Conservation (phyloP, 345 rosid species). For the Alliaria petiolata region DNA sequence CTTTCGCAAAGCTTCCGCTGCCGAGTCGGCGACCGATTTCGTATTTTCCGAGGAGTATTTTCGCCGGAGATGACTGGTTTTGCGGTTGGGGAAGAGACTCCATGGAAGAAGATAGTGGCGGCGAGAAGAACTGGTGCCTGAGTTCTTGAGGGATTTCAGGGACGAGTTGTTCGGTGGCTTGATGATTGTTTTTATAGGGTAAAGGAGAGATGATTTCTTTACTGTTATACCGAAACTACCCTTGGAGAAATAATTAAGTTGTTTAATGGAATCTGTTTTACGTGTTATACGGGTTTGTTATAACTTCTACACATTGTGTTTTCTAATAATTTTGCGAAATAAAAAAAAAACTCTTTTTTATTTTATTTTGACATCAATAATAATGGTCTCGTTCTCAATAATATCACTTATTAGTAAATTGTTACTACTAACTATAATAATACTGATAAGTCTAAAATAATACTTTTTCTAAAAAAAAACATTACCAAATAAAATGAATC, state of each 20-base stretch:
- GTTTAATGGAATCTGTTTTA: background rate
- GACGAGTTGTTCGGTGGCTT: slow-evolving; percentile 14
- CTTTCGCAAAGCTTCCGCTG: slow-evolving; percentile 79
- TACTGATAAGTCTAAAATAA: too few species aligned
- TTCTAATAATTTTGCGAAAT: background rate
- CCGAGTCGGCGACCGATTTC: slow-evolving; percentile 64
- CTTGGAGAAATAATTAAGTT: background rate
- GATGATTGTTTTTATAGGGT: slow-evolving; percentile 15
- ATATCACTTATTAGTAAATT: background rate
- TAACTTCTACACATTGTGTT: background rate
- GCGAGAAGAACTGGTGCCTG: slow-evolving; percentile 22
- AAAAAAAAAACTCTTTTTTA: background rate
- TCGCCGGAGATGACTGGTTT: slow-evolving; percentile 13
- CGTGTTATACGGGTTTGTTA: background rate
- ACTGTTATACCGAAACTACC: slow-evolving; percentile 6
- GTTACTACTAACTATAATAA: background rate
- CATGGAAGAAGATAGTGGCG: slow-evolving; percentile 12
- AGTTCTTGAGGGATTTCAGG: slow-evolving; percentile 22
- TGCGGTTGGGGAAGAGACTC: slow-evolving; percentile 24
- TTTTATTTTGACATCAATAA: background rate
- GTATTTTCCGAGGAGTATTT: slow-evolving; percentile 59
- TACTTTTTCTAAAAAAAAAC: too few species aligned
- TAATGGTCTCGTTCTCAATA: background rate
- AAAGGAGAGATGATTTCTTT: background rate
- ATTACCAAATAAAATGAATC: background rate